Evolutionary conservation across 2,329 filamentous ascomycete genomes (phyloP).

Genomic region (Rutstroemia sp.): DNA sequence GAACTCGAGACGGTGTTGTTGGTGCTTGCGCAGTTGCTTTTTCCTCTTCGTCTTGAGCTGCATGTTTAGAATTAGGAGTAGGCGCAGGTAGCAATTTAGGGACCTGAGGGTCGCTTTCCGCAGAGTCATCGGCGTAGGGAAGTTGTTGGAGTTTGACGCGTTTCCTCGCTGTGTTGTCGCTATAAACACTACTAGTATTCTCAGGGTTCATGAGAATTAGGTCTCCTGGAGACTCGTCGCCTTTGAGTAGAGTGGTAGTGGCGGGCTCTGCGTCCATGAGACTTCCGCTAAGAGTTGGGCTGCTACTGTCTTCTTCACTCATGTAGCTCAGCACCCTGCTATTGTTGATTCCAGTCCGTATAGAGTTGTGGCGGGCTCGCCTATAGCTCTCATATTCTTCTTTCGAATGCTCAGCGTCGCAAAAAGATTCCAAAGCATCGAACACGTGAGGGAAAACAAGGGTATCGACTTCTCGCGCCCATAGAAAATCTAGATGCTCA

Average conservation of each 20-base stretch:
- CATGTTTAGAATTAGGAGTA: not conserved
- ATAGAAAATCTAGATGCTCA: slow-evolving; percentile 94
- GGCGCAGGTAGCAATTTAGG: not conserved
- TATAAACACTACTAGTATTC: not conserved
- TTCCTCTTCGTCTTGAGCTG: not conserved
- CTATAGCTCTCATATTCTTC: slow-evolving; percentile 54
- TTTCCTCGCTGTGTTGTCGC: slow-evolving; percentile 5
- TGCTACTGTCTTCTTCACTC: slow-evolving; percentile 20
- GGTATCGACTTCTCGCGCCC: slow-evolving; percentile 77
- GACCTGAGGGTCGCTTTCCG: slow-evolving; percentile 3
- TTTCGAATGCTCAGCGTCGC: slow-evolving; percentile 47
- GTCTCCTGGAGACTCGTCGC: slow-evolving; percentile 2
- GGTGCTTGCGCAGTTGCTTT: not conserved
- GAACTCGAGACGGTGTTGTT: not conserved
- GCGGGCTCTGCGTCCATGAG: slow-evolving; percentile 5
- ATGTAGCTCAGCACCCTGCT: slow-evolving; percentile 11
- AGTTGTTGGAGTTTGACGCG: not conserved
- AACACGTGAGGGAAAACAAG: slow-evolving; percentile 86
- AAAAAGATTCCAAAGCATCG: slow-evolving; percentile 72
- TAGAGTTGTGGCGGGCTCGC: slow-evolving; percentile 22
- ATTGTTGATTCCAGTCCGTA: slow-evolving; percentile 16
- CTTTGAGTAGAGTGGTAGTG: not conserved
- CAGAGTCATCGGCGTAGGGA: slow-evolving; percentile 17
- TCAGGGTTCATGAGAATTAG: not conserved
- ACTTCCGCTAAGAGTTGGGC: slow-evolving; percentile 11